phyloP scores from a whole-genome alignment of 257 asterid species.

The Nicotiana tomentosiformis region DNA sequence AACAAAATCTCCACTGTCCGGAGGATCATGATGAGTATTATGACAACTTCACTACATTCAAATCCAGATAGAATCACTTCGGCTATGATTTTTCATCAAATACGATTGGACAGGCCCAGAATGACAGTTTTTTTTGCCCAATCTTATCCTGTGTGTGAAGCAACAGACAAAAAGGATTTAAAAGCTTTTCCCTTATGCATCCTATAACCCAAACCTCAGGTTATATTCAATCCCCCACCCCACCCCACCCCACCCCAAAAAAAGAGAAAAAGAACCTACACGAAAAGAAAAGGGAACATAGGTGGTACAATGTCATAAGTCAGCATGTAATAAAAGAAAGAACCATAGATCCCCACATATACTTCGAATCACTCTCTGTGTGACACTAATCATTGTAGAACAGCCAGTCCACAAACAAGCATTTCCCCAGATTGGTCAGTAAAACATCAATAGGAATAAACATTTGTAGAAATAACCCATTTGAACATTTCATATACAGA shows the following conservation, averaged over 20 bases:
- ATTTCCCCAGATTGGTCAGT: neutral
- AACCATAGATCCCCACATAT: neutral
- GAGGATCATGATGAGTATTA: neutral
- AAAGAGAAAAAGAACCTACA: neutral
- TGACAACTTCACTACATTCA: neutral
- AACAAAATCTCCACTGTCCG: neutral
- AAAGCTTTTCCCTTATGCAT: neutral
- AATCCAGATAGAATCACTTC: neutral
- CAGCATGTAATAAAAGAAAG: neutral
- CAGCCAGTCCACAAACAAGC: neutral
- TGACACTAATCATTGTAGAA: neutral
- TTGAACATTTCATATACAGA: neutral
- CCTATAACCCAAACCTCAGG: neutral
- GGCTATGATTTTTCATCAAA: neutral
- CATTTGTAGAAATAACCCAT: neutral
- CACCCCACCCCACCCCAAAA: no score
- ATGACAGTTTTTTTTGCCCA: neutral
- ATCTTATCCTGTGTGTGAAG: neutral
- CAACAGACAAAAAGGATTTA: neutral
- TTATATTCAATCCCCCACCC: neutral
- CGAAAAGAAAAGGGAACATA: neutral
- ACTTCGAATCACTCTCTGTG: neutral
- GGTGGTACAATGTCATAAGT: neutral
- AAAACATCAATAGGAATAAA: neutral
- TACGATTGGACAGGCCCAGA: neutral